phyloP scores from a whole-genome alignment of 169 alveolate species.

The Perkinsus olseni region DNA sequence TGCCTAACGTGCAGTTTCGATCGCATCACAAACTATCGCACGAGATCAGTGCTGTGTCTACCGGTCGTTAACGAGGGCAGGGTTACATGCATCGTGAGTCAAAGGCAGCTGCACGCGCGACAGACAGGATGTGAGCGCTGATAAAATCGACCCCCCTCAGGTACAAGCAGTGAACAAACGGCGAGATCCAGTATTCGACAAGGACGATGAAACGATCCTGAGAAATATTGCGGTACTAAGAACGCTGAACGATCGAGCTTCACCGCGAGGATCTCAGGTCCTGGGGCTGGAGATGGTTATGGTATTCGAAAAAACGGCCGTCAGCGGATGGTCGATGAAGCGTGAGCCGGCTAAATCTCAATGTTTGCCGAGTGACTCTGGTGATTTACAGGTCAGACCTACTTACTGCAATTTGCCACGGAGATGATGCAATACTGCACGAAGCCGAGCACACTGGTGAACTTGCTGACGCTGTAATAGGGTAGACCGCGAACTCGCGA shows the following conservation, averaged over 20 bases:
- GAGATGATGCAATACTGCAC: background rate
- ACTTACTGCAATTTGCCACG: background rate
- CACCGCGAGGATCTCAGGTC: background rate
- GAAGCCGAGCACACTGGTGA: background rate
- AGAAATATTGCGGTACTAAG: background rate
- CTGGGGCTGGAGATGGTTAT: background rate
- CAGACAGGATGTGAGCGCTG: background rate
- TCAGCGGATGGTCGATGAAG: background rate
- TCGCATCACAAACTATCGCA: background rate
- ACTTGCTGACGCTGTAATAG: background rate
- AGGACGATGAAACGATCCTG: background rate
- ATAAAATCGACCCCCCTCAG: background rate
- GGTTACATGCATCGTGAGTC: background rate
- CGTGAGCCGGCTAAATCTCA: background rate
- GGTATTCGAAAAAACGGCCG: background rate
- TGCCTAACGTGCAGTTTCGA: background rate
- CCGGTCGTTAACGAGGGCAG: background rate
- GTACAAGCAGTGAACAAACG: background rate
- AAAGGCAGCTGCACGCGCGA: background rate
- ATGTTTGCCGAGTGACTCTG: background rate
- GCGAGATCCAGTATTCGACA: background rate
- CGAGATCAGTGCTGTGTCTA: background rate
- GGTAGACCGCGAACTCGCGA: background rate
- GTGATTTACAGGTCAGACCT: background rate
- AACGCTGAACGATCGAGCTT: background rate